Base-by-base conservation (phyloP, 345 rosid species). In the Eucalyptus regnans region DNA sequence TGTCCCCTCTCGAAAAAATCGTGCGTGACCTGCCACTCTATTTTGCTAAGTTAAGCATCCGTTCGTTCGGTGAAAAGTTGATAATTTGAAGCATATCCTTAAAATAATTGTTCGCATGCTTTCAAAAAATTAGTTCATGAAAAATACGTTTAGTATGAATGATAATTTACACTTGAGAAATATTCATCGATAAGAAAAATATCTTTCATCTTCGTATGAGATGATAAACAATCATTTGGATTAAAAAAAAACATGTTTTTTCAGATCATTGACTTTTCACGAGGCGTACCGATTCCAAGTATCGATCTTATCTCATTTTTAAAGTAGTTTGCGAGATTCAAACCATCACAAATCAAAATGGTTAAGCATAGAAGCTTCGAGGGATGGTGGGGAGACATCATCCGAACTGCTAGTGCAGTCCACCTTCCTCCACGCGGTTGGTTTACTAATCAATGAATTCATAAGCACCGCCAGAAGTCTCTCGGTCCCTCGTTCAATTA, bases 101-200 rank as follows among this genome's bases (percentile, higher is more conserved):
- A 76, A 12, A 76, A 76, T 10, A 25, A 41, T 18, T 37, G 23
- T 76, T 20, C 44, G 25, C 11, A 17, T 18, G 6, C 4, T 37
- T 71, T 33, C 10, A 43, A 10, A 71, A 71, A 2, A 5, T 9
- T 37, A 18, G 44, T 20, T 23, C 4, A 0, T 15, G 0, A 6
- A 76, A 20, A 10, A 20, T 5, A 3, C 1, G 0, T 9, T 37
- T 11, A 18, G 1, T 12, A 18, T 5, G 12, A 37, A 41, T 23
- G 4, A 37, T 12, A 6, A 37, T 37, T 33, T 68, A 33, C 23
- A 16, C 25, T 68, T 33, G 20, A 4, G 0, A 31, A 9, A 8
- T 11, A 9, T 71, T 41, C 13, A 37, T 76, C 2, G 9, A 14
- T 64, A 14, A 13, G 18, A 31, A 64, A 64, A 64, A 64, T n/a